phyloP scores from a whole-genome alignment of 257 asterid genomes.

The Gentiana straminea region DNA sequence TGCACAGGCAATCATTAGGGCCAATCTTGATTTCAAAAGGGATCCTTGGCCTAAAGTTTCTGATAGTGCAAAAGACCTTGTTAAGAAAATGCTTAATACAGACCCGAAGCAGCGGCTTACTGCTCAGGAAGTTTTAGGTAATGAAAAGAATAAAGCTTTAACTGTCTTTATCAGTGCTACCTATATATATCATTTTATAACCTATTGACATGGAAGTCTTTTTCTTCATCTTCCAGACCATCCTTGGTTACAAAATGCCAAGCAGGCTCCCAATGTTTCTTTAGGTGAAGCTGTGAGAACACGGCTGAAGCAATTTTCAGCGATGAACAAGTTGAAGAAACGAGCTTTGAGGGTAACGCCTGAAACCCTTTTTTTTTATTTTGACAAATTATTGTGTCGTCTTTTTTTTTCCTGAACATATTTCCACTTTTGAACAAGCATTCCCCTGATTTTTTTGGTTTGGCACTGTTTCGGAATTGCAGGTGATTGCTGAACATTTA shows the following conservation, averaged over 20 bases:
- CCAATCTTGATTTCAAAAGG: constrained; percentile 58
- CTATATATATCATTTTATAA: background rate
- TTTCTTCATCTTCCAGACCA: constrained; percentile 24
- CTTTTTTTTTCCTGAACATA: constrained; percentile 1
- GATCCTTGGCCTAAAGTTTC: constrained; percentile 86
- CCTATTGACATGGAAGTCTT: background rate
- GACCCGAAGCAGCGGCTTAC: constrained; percentile 53
- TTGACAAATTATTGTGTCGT: background rate
- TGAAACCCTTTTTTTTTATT: background rate
- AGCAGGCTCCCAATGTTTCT: constrained; percentile 38
- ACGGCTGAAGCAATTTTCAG: constrained; percentile 39
- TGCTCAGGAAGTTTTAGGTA: constrained; percentile 65
- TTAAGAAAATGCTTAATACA: constrained; percentile 68
- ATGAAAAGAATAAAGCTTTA: constrained; percentile 34
- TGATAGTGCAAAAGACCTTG: constrained; percentile 69
- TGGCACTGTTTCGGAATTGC: constrained; percentile 7
- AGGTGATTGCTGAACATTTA: constrained; percentile 62
- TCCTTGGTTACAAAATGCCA: constrained; percentile 15
- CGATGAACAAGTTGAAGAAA: constrained; percentile 36
- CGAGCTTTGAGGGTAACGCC: constrained; percentile 47
- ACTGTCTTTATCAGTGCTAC: background rate
- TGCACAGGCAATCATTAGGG: constrained; percentile 75
- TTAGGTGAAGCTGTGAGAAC: constrained; percentile 39
- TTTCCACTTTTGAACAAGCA: background rate
- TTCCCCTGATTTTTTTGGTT: constrained; percentile 1